These are phyloP conservation scores for Citrus inodora DNA, from an alignment of 345 rosid species.

Conservation along the genomic window DNA sequence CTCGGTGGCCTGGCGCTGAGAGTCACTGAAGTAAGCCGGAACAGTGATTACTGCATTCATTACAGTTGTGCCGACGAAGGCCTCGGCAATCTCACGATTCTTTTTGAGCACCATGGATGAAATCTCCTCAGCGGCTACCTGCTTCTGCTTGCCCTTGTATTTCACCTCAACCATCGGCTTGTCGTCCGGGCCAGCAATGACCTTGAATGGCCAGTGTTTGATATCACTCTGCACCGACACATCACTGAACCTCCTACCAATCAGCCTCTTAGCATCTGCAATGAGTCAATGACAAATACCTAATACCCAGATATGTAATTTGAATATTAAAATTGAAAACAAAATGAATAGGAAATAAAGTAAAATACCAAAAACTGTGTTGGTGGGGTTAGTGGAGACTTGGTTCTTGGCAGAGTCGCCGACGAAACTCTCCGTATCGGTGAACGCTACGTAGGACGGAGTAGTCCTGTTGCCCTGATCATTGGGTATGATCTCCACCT, in stretches of 20 bases:
- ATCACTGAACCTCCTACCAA: slow-evolving; percentile 56
- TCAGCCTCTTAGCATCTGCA: slow-evolving; percentile 44
- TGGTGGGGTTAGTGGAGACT: too few relatives aligned
- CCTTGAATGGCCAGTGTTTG: slow-evolving; percentile 56
- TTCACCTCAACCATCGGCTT: slow-evolving; percentile 53
- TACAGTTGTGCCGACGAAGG: slow-evolving; percentile 34
- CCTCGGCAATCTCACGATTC: slow-evolving; percentile 69
- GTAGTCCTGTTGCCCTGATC: slow-evolving; percentile 51
- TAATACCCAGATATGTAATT: too few relatives aligned
- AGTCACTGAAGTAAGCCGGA: slow-evolving; percentile 45
- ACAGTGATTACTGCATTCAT: slow-evolving; percentile 44
- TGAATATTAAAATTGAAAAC: too few relatives aligned
- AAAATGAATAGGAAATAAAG: too few relatives aligned
- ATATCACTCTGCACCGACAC: slow-evolving; percentile 54
- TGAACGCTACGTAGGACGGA: slow-evolving; percentile 40
- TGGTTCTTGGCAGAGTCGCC: too few relatives aligned
- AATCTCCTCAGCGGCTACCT: slow-evolving; percentile 60
- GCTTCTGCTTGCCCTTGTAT: slow-evolving; percentile 51
- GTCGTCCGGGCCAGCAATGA: slow-evolving; percentile 44
- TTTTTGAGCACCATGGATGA: slow-evolving; percentile 63
- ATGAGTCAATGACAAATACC: too few relatives aligned
- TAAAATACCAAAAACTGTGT: too few relatives aligned
- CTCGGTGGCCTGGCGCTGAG: slow-evolving; percentile 44
- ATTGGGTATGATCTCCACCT: slow-evolving; percentile 51
- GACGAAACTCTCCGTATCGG: too few relatives aligned